Percentiles rank a stretch among this genome's conserved stretches.
These are phyloP conservation scores for Aegilops sharonensis DNA, from an alignment of 176 grass and related monocot species.

Conservation along the genomic window DNA sequence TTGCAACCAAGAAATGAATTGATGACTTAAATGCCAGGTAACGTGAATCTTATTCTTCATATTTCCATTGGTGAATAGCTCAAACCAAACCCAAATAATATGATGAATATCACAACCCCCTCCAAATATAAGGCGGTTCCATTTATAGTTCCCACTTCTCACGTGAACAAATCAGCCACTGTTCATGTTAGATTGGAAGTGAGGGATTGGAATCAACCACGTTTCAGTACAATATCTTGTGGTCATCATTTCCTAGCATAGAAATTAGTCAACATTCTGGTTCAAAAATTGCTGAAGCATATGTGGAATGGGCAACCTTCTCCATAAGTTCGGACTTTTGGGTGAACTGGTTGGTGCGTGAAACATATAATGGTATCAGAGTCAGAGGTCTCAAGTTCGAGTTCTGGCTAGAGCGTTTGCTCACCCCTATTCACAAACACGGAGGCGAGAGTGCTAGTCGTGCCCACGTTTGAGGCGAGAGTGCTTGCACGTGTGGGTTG, in stretches of 20 bases:
- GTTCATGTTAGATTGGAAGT: background rate
- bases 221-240: background rate
- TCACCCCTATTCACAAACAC: too few relatives aligned
- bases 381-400: too few relatives aligned
- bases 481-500: too few relatives aligned
- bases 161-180: background rate
- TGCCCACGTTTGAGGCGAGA: too few relatives aligned
- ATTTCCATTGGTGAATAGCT: background rate
- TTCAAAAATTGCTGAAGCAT: background rate
- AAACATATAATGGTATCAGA: too few relatives aligned
- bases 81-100: constrained; percentile 7
- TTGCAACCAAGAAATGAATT: background rate
- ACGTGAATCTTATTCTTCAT: background rate
- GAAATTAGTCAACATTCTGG: background rate
- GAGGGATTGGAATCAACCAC: background rate
- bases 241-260: background rate
- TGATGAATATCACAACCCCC: background rate
- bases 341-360: too few relatives aligned
- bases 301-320: too few relatives aligned
- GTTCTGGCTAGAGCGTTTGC: too few relatives aligned
- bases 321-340: too few relatives aligned
- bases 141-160: background rate
- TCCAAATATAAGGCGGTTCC: background rate
- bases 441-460: too few relatives aligned
- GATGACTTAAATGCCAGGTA: background rate